Percentiles rank a stretch among this genome's conserved stretches.
These are phyloP conservation scores for Ganoderma resinaceum DNA, from an alignment of 1,284 basidiomycete genomes.

Conservation along the genomic window DNA sequence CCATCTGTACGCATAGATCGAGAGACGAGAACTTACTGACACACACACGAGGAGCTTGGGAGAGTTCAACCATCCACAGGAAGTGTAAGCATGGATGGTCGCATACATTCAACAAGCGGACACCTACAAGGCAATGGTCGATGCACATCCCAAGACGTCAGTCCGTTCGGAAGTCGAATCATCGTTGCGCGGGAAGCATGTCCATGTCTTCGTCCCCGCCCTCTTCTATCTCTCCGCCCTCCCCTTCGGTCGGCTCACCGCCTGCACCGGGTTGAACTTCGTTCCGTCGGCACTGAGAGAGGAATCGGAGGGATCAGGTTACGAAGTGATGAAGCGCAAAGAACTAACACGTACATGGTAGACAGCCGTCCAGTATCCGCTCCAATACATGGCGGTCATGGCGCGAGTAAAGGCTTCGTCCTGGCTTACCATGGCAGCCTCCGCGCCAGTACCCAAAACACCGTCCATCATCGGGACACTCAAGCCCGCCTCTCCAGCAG, in stretches of 20 bases:
- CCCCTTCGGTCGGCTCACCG: constrained; percentile 13
- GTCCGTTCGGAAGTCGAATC: neutral
- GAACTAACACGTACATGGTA: constrained; percentile 62
- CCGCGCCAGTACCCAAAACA: constrained; percentile 37
- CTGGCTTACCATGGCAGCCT: constrained; percentile 53
- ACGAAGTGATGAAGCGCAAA: neutral
- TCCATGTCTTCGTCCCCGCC: constrained; percentile 40
- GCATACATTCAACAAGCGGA: constrained; percentile 24
- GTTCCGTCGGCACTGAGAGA: constrained; percentile 28
- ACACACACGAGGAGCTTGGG: neutral
- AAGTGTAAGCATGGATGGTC: constrained; percentile 33
- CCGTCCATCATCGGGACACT: constrained; percentile 36
- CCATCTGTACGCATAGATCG: neutral
- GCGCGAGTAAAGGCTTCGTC: constrained; percentile 81
- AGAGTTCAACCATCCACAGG: constrained; percentile 21
- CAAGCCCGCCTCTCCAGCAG: constrained; percentile 27
- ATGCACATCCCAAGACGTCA: neutral
- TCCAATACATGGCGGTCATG: constrained; percentile 81
- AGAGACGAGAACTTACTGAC: neutral
- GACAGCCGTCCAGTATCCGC: constrained; percentile 83
- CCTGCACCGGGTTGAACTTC: constrained; percentile 9
- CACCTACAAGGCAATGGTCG: constrained; percentile 23
- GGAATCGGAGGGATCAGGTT: neutral
- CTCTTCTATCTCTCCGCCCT: constrained; percentile 29
- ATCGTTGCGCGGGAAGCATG: constrained; percentile 38